Evolutionary conservation across 495 filamentous ascomycete species (phyloP).

Genomic region (Podospora pseudopauciseta): DNA sequence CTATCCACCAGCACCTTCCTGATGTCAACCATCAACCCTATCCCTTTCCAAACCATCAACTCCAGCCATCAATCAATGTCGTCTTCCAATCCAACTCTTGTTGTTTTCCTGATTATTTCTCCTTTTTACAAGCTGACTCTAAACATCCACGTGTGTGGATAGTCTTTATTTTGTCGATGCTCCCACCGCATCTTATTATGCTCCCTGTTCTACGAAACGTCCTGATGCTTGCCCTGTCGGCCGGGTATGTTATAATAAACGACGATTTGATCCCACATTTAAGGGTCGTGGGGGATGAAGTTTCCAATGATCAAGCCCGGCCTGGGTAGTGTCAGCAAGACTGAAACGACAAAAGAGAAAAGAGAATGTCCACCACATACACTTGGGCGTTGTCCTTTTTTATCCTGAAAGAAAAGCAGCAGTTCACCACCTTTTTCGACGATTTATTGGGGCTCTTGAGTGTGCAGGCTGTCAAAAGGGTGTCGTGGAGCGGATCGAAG

Average conservation of each 20-base stretch:
- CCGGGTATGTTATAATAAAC: neutral
- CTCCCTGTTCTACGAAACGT: neutral
- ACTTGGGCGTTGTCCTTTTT: slow-evolving; percentile 92
- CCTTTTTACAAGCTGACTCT: neutral
- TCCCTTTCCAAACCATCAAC: neutral
- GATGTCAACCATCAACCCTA: neutral
- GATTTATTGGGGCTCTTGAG: slow-evolving; percentile 80
- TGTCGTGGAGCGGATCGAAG: slow-evolving; percentile 93
- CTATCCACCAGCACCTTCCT: neutral
- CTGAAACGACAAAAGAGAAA: slow-evolving; percentile 1
- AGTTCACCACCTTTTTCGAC: slow-evolving; percentile 70
- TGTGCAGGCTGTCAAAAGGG: slow-evolving; percentile 89
- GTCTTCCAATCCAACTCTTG: neutral
- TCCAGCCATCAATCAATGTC: neutral
- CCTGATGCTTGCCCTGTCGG: neutral
- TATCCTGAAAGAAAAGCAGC: slow-evolving; percentile 97
- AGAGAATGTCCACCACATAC: slow-evolving; percentile 50
- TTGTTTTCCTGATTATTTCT: neutral
- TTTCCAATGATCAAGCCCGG: slow-evolving; percentile 95
- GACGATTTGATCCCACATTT: neutral
- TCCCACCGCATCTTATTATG: neutral
- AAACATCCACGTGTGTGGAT: neutral
- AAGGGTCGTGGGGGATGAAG: slow-evolving; percentile 54
- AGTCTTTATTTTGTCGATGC: neutral
- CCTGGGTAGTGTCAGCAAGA: slow-evolving; percentile 43